A percentile compares a stretch with the other conserved stretches of the same genome.
Evolutionary conservation across 352 stramenopile genomes (phyloP).

Genomic region (Phytophthora fragariaefolia): DNA sequence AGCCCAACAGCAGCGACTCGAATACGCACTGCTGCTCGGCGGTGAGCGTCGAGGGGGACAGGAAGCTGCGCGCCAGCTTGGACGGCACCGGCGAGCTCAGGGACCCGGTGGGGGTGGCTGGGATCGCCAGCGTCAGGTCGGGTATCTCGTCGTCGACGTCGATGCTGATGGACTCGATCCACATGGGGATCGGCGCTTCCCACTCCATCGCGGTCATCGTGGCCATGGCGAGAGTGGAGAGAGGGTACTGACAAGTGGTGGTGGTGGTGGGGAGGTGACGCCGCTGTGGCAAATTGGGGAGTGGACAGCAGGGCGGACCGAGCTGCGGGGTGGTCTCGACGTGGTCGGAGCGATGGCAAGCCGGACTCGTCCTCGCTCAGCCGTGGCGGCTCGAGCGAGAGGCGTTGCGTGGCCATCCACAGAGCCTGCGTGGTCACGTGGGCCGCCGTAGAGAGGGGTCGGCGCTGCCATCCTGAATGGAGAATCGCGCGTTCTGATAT

Average conservation of each 20-base stretch:
- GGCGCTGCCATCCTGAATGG: slow-evolving; percentile 2
- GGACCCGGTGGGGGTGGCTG: slow-evolving; percentile 8
- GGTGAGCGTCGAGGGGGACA: neutral
- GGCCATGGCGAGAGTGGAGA: slow-evolving; percentile 5
- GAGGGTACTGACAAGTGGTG: slow-evolving; percentile 11
- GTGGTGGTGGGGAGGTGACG: too few relatives aligned
- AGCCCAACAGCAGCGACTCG: neutral
- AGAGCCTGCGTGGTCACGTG: slow-evolving; percentile 1
- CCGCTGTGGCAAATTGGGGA: neutral
- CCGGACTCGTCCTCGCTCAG: neutral
- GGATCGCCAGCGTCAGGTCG: slow-evolving; percentile 13
- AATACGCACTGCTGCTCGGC: slow-evolving; percentile 3
- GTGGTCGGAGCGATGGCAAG: neutral
- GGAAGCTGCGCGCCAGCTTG: slow-evolving; percentile 14
- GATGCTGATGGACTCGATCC: slow-evolving; percentile 41
- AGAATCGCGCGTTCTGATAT: slow-evolving; percentile 2
- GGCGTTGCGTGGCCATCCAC: slow-evolving; percentile 5
- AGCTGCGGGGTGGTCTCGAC: slow-evolving; percentile 1
- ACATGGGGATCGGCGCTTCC: slow-evolving; percentile 32
- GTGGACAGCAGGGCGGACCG: neutral
- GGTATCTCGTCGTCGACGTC: slow-evolving; percentile 30
- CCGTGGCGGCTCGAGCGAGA: neutral
- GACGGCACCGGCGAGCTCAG: slow-evolving; percentile 5
- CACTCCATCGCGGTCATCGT: slow-evolving; percentile 24
- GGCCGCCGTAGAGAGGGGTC: neutral